Base-by-base conservation (phyloP, 2,329 filamentous ascomycete species). In the Chaetomium strumarium region DNA sequence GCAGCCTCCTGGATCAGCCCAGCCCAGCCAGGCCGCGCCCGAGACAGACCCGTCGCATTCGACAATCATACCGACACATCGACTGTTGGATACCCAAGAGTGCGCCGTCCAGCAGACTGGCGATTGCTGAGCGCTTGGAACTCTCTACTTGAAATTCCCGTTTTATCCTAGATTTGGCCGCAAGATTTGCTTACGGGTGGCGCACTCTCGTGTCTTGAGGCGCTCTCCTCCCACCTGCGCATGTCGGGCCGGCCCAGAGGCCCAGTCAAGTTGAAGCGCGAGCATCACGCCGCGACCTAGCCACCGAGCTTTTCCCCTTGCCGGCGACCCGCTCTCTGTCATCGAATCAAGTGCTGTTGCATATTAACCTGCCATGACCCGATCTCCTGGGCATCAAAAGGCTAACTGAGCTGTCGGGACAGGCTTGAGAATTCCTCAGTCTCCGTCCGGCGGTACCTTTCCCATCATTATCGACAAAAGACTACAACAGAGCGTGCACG, bases 281-380 rank as follows among this genome's bases (percentile, higher is more conserved):
- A 53, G 52, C 52, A 52, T 55, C 47, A 39, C 54, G 43, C 46
- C 50, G 56, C 51, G 49, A 53, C 52, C 34, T 39, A 48, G 53
- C 52, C 49, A 55, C 49, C 42, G 40, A 19, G 49, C 39, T 40
- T 38, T 24, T 47, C 38, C 48, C 43, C 44, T 49, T 51, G 40
- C 44, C 47, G 29, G 33, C 49, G 33, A 46, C 52, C 46, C 51
- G 52, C 53, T 56, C 40, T 19, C 47, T 41, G 40, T 31, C 40
- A 40, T 57, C 52, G 53, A 53, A 56, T 54, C 55, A 53, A 45
- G 30, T 39, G 29, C 42, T 36, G 44, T 52, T 54, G 51, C 58
- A 58, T 55, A 56, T 53, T 49, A 55, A 52, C 39, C 41, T 43
- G 47, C 45, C 49, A 51, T 42, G 46, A 51, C 52, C 55, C 52